phyloP scores from a whole-genome alignment of 768 basidiomycete species.

The Termitomyces sp. region DNA sequence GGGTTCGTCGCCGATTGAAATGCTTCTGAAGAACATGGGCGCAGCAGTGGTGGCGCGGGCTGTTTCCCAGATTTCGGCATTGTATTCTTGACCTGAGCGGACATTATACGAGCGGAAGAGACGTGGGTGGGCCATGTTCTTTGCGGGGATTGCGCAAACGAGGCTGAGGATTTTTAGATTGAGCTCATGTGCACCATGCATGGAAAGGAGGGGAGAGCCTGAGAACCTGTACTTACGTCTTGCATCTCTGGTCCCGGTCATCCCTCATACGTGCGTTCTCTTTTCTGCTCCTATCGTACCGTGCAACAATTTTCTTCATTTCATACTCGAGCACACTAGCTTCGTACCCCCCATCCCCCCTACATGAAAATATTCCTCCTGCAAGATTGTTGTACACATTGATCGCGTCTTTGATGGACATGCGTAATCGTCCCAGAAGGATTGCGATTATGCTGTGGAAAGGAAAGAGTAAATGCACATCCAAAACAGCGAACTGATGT shows the following conservation, averaged over 20 bases:
- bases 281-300: not conserved
- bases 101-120: too few relatives aligned
- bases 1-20: too few relatives aligned
- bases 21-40: too few relatives aligned
- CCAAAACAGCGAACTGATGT: not conserved
- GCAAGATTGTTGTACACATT: conserved; percentile 12
- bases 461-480: not conserved
- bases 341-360: not conserved
- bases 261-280: not conserved
- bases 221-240: conserved; percentile 7
- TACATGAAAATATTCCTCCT: not conserved
- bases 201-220: too few relatives aligned
- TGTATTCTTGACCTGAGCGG: too few relatives aligned
- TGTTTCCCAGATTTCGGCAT: too few relatives aligned
- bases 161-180: too few relatives aligned
- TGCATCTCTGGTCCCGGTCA: not conserved
- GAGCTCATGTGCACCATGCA: too few relatives aligned
- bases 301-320: not conserved
- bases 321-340: not conserved
- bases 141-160: conserved; percentile 1
- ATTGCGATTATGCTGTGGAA: conserved; percentile 15
- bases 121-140: conserved; percentile 1
- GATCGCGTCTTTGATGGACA: conserved; percentile 17
- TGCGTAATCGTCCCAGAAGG: conserved; percentile 19
- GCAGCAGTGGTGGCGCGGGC: too few relatives aligned